A percentile compares a stretch with the other conserved stretches of the same genome.
Evolutionary conservation across 129 eudicot genomes (phyloP).

Genomic region (Scalesia atractyloides): DNA sequence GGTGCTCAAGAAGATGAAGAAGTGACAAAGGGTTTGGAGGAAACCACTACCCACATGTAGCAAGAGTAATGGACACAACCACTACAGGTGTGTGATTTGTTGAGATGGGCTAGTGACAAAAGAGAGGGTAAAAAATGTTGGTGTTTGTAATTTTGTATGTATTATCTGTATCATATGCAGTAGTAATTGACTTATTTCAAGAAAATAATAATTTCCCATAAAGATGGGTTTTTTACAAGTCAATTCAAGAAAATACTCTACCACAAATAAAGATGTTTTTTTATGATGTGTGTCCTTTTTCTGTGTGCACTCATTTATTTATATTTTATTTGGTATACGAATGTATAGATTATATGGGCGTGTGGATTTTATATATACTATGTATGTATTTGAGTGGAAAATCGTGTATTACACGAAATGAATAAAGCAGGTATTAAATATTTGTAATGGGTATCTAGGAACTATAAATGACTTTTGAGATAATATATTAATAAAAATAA

Average conservation of each 20-base stretch:
- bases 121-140: constrained; percentile 11
- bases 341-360: too few species aligned
- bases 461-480: not conserved
- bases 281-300: too few species aligned
- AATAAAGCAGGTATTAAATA: too few species aligned
- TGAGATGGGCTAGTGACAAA: constrained; percentile 26
- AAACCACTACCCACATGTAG: constrained; percentile 44
- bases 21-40: constrained; percentile 35
- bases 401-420: too few species aligned
- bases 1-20: constrained; percentile 7
- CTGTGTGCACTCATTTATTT: too few species aligned
- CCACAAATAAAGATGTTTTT: too few species aligned
- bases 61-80: constrained; percentile 30
- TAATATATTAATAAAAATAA: too few species aligned
- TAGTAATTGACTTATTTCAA: not conserved
- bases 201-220: not conserved
- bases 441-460: not conserved
- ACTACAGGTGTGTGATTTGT: constrained; percentile 29
- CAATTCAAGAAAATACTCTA: too few species aligned
- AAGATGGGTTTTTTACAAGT: not conserved
- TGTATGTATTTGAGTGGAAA: too few species aligned
- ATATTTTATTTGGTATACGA: too few species aligned
- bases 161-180: constrained; percentile 7
- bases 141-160: not conserved
- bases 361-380: too few species aligned